A percentile compares a stretch with the other conserved stretches of the same genome.
phyloP scores from a whole-genome alignment of 352 stramenopile species.

The Globisporangium paroecandrum region DNA sequence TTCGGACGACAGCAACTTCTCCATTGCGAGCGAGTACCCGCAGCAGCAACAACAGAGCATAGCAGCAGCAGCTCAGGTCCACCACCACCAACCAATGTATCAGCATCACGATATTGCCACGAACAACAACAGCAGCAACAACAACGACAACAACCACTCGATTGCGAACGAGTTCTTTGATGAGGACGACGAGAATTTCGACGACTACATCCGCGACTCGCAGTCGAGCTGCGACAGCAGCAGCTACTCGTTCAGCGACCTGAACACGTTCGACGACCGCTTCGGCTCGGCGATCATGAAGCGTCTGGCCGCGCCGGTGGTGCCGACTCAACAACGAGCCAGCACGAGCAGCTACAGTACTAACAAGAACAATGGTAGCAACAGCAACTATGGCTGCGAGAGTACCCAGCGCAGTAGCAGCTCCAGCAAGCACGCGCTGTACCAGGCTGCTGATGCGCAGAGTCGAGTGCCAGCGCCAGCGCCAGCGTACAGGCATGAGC shows the following conservation, averaged over 20 bases:
- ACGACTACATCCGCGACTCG: slow-evolving; percentile 23
- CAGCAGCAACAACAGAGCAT: neutral
- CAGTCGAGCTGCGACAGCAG: slow-evolving; percentile 48
- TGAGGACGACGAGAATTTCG: neutral
- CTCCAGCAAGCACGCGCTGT: slow-evolving; percentile 3
- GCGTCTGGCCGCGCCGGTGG: slow-evolving; percentile 6
- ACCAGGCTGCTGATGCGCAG: neutral
- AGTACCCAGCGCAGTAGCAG: neutral
- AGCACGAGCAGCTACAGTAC: neutral
- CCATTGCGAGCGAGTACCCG: slow-evolving; percentile 47
- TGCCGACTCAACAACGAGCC: neutral
- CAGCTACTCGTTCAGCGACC: slow-evolving; percentile 55
- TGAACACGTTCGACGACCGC: slow-evolving; percentile 52
- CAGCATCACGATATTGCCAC: slow-evolving; percentile 2
- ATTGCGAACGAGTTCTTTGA: neutral
- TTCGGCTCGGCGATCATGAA: slow-evolving; percentile 26
- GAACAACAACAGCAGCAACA: neutral
- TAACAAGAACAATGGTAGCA: neutral
- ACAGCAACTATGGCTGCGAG: neutral
- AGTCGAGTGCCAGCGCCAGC: neutral
- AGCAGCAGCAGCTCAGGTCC: neutral
- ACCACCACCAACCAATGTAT: neutral
- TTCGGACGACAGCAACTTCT: slow-evolving; percentile 51
- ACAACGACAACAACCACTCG: neutral
- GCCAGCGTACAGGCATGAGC: neutral